These are phyloP conservation scores for Cyanidioschyzon merolae DNA, from an alignment of 23 red algal species.

Conservation along the genomic window DNA sequence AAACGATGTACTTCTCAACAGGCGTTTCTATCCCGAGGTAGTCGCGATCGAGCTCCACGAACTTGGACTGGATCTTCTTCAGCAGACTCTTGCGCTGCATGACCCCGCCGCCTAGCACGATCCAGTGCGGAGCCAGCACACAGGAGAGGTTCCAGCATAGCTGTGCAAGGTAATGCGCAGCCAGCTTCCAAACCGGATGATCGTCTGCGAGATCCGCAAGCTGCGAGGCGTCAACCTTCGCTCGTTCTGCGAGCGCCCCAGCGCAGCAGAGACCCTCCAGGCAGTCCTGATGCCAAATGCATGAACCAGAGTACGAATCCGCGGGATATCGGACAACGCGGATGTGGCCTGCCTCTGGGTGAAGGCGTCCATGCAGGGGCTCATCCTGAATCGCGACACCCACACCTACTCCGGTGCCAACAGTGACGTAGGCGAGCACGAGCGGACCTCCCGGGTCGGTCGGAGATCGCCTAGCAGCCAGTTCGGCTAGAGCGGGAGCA, in stretches of 20 bases:
- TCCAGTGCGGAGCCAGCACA: constrained; percentile 69
- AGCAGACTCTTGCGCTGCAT: constrained; percentile 35
- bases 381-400: constrained; percentile 52
- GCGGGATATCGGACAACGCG: constrained; percentile 16
- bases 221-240: constrained; percentile 27
- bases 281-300: constrained; percentile 11
- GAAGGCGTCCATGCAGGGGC: constrained; percentile 79
- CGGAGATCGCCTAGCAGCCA: background rate
- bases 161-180: constrained; percentile 80
- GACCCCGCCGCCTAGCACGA: constrained; percentile 78
- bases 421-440: constrained; percentile 73
- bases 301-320: constrained; percentile 48
- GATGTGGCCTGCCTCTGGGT: constrained; percentile 81
- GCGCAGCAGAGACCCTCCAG: constrained; percentile 76
- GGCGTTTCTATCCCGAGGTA: background rate
- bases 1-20: background rate
- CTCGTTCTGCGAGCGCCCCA: constrained; percentile 60
- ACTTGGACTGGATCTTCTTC: background rate
- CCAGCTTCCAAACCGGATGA: constrained; percentile 57
- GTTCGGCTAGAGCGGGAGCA: constrained; percentile 80
- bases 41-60: background rate
- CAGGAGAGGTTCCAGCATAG: constrained; percentile 62
- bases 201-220: constrained; percentile 46
- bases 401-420: constrained; percentile 92
- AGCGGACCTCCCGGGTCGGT: background rate